phyloP scores from a whole-genome alignment of 352 stramenopile genomes.

The Globisporangium canariense region DNA sequence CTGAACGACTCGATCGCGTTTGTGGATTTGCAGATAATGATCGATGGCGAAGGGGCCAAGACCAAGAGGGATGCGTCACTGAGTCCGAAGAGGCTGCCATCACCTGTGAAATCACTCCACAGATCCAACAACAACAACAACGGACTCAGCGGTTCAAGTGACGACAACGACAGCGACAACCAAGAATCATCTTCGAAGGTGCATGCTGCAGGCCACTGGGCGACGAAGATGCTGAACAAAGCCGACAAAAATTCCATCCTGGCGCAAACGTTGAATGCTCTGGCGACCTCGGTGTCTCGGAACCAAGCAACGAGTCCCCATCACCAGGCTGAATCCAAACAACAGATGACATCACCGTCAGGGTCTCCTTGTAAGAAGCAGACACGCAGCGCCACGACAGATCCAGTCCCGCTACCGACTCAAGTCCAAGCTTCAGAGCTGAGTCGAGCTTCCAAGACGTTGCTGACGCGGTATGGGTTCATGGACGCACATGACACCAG shows the following conservation, averaged over 20 bases:
- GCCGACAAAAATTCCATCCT: slow-evolving; percentile 51
- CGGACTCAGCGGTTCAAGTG: neutral
- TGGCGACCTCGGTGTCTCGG: slow-evolving; percentile 30
- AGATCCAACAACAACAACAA: slow-evolving; percentile 16
- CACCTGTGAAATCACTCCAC: slow-evolving; percentile 9
- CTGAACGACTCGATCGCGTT: slow-evolving; percentile 64
- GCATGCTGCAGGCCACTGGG: slow-evolving; percentile 53
- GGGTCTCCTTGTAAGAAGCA: slow-evolving; percentile 31
- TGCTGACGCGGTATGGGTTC: slow-evolving; percentile 83
- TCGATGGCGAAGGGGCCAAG: slow-evolving; percentile 25
- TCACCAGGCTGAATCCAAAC: slow-evolving; percentile 13
- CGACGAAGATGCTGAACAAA: slow-evolving; percentile 52
- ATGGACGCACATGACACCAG: slow-evolving; percentile 51
- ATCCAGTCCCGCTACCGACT: slow-evolving; percentile 9
- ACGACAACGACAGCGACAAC: slow-evolving; percentile 1
- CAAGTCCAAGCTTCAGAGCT: slow-evolving; percentile 48
- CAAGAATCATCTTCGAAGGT: neutral
- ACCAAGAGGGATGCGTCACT: neutral
- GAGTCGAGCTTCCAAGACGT: slow-evolving; percentile 78
- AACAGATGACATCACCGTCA: slow-evolving; percentile 17
- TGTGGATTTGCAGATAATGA: slow-evolving; percentile 49
- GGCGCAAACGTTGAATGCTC: slow-evolving; percentile 55
- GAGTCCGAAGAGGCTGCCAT: slow-evolving; percentile 6
- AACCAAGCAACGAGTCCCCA: slow-evolving; percentile 5
- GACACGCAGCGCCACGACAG: neutral